Evolutionary conservation across 2,329 filamentous ascomycete species (phyloP).

Genomic region (Aspergillus aculeatus): DNA sequence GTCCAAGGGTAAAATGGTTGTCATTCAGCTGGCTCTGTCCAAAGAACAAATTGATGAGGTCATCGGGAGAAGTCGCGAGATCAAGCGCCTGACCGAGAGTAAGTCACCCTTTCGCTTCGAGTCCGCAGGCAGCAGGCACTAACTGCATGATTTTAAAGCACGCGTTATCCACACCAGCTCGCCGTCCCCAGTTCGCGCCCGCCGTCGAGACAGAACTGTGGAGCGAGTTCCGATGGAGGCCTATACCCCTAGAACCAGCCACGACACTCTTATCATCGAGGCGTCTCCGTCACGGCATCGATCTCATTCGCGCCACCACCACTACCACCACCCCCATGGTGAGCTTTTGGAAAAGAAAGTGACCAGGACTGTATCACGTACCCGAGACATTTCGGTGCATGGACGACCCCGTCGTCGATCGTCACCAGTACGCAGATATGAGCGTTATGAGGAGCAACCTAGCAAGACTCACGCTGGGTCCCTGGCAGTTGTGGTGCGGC

Average conservation of each 20-base stretch:
- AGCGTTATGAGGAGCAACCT: constrained; percentile 36
- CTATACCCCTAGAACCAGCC: constrained; percentile 27
- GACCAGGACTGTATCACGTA: constrained; percentile 29
- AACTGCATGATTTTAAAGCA: constrained; percentile 16
- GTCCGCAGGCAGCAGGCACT: neutral
- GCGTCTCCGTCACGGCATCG: constrained; percentile 28
- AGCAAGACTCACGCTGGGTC: constrained; percentile 44
- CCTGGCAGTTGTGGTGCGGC: constrained; percentile 52
- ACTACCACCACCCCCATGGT: constrained; percentile 17
- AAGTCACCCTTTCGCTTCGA: constrained; percentile 17
- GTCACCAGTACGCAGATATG: constrained; percentile 37
- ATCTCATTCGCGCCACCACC: constrained; percentile 24
- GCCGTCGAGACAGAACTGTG: constrained; percentile 20
- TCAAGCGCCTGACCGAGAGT: constrained; percentile 36
- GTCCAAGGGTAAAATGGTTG: constrained; percentile 69
- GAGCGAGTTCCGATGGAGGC: constrained; percentile 32
- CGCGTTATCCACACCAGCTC: constrained; percentile 23
- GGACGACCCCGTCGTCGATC: constrained; percentile 34
- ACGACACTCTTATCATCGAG: constrained; percentile 35
- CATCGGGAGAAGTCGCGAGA: constrained; percentile 74
- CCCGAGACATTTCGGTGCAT: constrained; percentile 38
- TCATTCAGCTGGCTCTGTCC: constrained; percentile 79
- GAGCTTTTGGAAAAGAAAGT: constrained; percentile 30
- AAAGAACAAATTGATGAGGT: constrained; percentile 91
- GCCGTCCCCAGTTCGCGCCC: constrained; percentile 25